phyloP scores from a whole-genome alignment of 2,329 filamentous ascomycete species.

The Hypoxylon sp. region DNA sequence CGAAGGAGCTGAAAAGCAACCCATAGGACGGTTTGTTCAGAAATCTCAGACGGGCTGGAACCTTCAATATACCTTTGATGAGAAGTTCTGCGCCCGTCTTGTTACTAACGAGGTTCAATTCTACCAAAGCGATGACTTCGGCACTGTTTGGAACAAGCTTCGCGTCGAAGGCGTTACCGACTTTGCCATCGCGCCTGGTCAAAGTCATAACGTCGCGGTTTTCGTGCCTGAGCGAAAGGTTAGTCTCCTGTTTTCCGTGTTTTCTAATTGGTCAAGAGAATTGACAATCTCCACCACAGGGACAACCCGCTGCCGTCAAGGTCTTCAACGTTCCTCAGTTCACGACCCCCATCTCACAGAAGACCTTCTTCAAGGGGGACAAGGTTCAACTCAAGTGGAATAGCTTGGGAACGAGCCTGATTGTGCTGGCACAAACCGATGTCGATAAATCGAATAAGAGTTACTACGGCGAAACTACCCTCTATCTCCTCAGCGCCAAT shows the following conservation, averaged over 20 bases:
- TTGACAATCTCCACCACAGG: slow-evolving; percentile 66
- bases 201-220: slow-evolving; percentile 92
- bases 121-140: slow-evolving; percentile 88
- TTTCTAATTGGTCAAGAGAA: not conserved
- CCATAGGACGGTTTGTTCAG: slow-evolving; percentile 92
- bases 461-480: slow-evolving; percentile 98
- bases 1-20: slow-evolving; percentile 75
- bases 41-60: slow-evolving; percentile 98
- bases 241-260: slow-evolving; percentile 47
- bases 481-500: slow-evolving; percentile 93
- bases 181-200: slow-evolving; percentile 90
- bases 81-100: slow-evolving; percentile 90
- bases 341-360: slow-evolving; percentile 86
- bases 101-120: slow-evolving; percentile 99
- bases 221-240: slow-evolving; percentile 98
- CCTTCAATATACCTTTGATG: slow-evolving; percentile 94
- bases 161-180: slow-evolving; percentile 90
- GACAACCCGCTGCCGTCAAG: slow-evolving; percentile 93
- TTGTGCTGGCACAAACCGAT: slow-evolving; percentile 96
- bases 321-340: slow-evolving; percentile 95
- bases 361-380: slow-evolving; percentile 99
- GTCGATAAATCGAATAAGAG: slow-evolving; percentile 99
- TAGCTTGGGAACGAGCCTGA: slow-evolving; percentile 86
- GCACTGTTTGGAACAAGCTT: slow-evolving; percentile 94
- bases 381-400: slow-evolving; percentile 99